A percentile compares a stretch with the other conserved stretches of the same genome.
phyloP scores from a whole-genome alignment of 225 moss, liverwort and hornwort genomes.

The Bryum argenteum region DNA sequence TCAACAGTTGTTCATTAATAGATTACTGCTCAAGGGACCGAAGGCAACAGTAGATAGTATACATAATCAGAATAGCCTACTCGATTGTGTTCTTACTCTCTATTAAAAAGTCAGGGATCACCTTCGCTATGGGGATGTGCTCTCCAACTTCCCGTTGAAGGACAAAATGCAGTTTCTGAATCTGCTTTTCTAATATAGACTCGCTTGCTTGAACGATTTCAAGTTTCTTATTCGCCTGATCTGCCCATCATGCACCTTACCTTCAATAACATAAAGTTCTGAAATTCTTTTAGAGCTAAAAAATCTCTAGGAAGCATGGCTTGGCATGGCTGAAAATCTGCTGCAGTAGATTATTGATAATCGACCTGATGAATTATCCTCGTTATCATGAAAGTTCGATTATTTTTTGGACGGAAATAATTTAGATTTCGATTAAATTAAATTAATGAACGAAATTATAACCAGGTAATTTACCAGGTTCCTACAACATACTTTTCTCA shows the following conservation, averaged over 20 bases:
- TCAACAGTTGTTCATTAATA: not conserved
- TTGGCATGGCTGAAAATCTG: conserved; percentile 8
- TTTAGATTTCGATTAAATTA: not conserved
- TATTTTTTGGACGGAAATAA: not conserved
- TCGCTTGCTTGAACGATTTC: conserved; percentile 69
- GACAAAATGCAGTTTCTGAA: conserved; percentile 65
- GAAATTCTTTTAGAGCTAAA: conserved; percentile 25
- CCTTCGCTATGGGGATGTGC: conserved; percentile 80
- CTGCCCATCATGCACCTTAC: conserved; percentile 45
- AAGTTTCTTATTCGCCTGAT: conserved; percentile 73
- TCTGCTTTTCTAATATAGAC: conserved; percentile 68
- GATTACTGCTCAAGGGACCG: not conserved
- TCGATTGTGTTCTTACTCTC: not conserved
- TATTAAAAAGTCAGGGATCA: not conserved
- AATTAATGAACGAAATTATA: not conserved
- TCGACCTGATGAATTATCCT: not conserved
- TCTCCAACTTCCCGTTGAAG: conserved; percentile 90
- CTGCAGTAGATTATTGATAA: not conserved
- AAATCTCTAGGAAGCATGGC: conserved; percentile 1
- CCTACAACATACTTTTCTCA: conserved; percentile 24
- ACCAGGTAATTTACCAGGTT: not conserved
- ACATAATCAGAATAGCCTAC: not conserved
- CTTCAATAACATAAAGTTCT: conserved; percentile 35
- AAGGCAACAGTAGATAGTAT: not conserved
- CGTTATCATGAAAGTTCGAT: not conserved